These are phyloP conservation scores for Roridomyces roridus DNA, from an alignment of 768 basidiomycete genomes.

Conservation along the genomic window DNA sequence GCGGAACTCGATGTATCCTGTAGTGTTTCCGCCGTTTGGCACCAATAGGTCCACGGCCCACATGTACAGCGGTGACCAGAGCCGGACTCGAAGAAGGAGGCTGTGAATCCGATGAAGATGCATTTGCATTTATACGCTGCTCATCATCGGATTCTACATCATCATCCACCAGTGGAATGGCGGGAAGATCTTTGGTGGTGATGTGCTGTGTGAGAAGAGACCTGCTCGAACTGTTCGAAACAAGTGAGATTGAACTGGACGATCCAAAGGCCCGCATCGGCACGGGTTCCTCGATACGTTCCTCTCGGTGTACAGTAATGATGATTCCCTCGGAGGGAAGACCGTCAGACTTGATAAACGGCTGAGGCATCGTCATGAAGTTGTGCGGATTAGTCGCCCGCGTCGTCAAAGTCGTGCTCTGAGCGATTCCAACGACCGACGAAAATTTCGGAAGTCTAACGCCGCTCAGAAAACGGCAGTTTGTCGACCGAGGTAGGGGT, in stretches of 20 bases:
- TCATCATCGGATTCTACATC: not conserved
- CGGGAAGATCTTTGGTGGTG: not conserved
- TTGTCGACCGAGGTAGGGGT: not conserved
- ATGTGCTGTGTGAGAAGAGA: constrained; percentile 4
- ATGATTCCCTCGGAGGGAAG: constrained; percentile 7
- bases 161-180: not conserved
- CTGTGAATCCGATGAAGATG: not conserved
- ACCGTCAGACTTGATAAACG: constrained; percentile 7
- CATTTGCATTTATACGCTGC: not conserved
- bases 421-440: not conserved
- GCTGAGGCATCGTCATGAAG: not conserved
- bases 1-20: not conserved
- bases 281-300: not conserved
- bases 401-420: not conserved
- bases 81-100: no score
- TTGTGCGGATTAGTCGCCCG: not conserved
- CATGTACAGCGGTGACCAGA: not conserved
- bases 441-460: constrained; percentile 11
- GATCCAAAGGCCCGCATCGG: not conserved
- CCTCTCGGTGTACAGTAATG: constrained; percentile 9
- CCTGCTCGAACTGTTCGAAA: not conserved
- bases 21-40: constrained; percentile 11
- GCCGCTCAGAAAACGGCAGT: constrained; percentile 3
- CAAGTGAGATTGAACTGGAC: not conserved
- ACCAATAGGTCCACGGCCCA: not conserved